phyloP scores from a whole-genome alignment of 371 early-diverging fungal species.

The Chytridium lagenaria region DNA sequence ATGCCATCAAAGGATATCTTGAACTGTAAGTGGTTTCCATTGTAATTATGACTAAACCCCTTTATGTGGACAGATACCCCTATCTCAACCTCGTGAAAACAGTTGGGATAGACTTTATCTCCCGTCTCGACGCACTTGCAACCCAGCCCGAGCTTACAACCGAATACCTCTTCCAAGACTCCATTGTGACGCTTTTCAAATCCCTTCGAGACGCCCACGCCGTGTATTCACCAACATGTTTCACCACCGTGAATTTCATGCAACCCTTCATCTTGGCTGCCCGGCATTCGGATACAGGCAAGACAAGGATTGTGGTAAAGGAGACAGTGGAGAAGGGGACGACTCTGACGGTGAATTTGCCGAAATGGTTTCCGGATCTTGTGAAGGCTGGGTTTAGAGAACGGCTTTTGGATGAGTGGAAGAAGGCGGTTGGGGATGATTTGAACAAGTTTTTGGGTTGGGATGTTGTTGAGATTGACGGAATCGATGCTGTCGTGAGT shows the following conservation, averaged over 20 bases:
- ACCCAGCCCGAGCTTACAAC: slow-evolving; percentile 15
- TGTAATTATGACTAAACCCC: neutral
- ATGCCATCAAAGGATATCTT: neutral
- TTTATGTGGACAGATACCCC: slow-evolving; percentile 27
- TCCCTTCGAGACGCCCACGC: slow-evolving; percentile 30
- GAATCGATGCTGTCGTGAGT: slow-evolving; percentile 26
- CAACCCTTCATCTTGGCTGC: slow-evolving; percentile 22
- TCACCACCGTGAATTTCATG: neutral
- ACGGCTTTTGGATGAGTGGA: neutral
- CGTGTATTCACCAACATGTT: slow-evolving; percentile 14
- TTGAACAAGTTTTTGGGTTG: neutral
- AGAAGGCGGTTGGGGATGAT: slow-evolving; percentile 2
- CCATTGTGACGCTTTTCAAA: slow-evolving; percentile 7
- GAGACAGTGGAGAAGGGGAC: neutral
- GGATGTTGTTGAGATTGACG: slow-evolving; percentile 20
- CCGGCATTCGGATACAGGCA: neutral
- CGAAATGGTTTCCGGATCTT: neutral
- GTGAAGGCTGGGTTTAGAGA: neutral
- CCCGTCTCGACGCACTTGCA: slow-evolving; percentile 1
- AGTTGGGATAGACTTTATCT: neutral
- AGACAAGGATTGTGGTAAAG: slow-evolving; percentile 6
- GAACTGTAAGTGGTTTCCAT: neutral
- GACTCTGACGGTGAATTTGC: neutral
- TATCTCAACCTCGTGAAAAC: slow-evolving; percentile 22
- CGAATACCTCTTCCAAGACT: slow-evolving; percentile 15